These are phyloP conservation scores for Puccinia coronata DNA, from an alignment of 1,284 basidiomycete genomes.

Conservation along the genomic window DNA sequence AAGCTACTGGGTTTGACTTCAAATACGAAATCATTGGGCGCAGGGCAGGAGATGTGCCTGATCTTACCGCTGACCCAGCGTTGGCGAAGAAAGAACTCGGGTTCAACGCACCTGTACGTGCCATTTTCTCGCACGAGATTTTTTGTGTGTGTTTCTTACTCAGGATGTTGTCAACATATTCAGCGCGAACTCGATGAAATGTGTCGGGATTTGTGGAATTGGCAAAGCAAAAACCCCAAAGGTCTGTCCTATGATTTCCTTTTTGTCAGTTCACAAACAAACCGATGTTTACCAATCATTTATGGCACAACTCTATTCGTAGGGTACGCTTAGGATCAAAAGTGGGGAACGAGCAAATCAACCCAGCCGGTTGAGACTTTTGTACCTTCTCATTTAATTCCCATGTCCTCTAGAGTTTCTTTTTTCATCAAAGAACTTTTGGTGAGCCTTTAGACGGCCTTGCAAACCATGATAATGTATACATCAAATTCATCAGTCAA, in stretches of 20 bases:
- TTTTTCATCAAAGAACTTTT: too few relatives aligned
- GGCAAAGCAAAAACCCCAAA: conserved; percentile 66
- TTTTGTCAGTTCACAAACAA: background rate
- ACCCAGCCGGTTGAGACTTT: background rate
- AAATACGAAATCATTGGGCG: conserved; percentile 86
- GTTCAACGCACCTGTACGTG: conserved; percentile 72
- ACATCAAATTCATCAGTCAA: too few relatives aligned
- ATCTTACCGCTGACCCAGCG: conserved; percentile 89
- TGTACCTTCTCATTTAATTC: background rate
- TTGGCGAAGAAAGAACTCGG: conserved; percentile 92
- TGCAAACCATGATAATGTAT: too few relatives aligned
- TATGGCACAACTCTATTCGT: background rate
- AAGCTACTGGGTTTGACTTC: conserved; percentile 83
- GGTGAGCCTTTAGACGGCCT: too few relatives aligned
- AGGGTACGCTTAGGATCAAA: background rate
- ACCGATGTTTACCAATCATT: background rate
- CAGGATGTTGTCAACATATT: background rate
- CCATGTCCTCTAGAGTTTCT: too few relatives aligned
- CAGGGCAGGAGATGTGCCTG: conserved; percentile 93
- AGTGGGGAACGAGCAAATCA: background rate
- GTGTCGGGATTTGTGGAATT: conserved; percentile 91
- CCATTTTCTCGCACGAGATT: conserved; percentile 52
- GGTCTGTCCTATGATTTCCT: conserved; percentile 54
- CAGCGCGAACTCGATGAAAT: conserved; percentile 75
- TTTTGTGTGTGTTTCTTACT: background rate